These are phyloP conservation scores for Hemisphaericaspora nanyangensis DNA, from an alignment of 805 yeast genomes.

Conservation along the genomic window DNA sequence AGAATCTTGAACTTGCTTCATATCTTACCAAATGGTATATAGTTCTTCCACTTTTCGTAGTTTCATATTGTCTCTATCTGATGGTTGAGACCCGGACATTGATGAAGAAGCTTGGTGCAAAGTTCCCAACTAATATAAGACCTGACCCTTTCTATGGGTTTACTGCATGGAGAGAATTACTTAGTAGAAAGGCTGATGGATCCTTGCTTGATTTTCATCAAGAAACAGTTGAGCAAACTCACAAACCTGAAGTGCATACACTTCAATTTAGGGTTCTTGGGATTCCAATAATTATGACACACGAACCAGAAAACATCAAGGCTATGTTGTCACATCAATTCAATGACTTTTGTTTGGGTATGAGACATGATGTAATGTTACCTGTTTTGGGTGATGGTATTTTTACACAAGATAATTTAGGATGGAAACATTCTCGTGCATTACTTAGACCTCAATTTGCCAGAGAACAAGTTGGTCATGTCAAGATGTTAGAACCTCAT, in stretches of 20 bases:
- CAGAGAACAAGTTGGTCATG: slow-evolving; percentile 41
- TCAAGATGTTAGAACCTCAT: slow-evolving; percentile 37
- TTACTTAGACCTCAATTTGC: slow-evolving; percentile 45
- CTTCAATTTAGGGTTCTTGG: slow-evolving; percentile 16
- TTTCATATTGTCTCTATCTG: slow-evolving; percentile 3
- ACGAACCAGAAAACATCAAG: slow-evolving; percentile 40
- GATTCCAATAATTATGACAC: slow-evolving; percentile 19
- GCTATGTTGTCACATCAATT: slow-evolving; percentile 42
- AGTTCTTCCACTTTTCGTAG: slow-evolving; percentile 3
- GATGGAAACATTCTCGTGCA: slow-evolving; percentile 42
- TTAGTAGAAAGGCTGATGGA: slow-evolving; percentile 16
- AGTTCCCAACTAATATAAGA: slow-evolving; percentile 1
- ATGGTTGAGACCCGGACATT: not conserved
- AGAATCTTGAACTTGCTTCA: too few relatives aligned
- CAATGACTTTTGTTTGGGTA: slow-evolving; percentile 37
- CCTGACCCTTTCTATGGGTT: slow-evolving; percentile 18
- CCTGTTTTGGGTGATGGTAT: slow-evolving; percentile 43
- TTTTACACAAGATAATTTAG: slow-evolving; percentile 39
- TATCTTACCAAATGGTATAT: slow-evolving; percentile 12
- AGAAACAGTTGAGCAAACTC: slow-evolving; percentile 11
- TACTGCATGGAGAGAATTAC: slow-evolving; percentile 9
- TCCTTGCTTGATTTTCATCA: slow-evolving; percentile 13
- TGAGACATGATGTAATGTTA: slow-evolving; percentile 32
- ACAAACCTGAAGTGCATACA: slow-evolving; percentile 8
- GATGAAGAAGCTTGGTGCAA: slow-evolving; percentile 12